Conservation (phyloP, 2,329 filamentous ascomycete genomes). For the Diaporthe vexans region DNA sequence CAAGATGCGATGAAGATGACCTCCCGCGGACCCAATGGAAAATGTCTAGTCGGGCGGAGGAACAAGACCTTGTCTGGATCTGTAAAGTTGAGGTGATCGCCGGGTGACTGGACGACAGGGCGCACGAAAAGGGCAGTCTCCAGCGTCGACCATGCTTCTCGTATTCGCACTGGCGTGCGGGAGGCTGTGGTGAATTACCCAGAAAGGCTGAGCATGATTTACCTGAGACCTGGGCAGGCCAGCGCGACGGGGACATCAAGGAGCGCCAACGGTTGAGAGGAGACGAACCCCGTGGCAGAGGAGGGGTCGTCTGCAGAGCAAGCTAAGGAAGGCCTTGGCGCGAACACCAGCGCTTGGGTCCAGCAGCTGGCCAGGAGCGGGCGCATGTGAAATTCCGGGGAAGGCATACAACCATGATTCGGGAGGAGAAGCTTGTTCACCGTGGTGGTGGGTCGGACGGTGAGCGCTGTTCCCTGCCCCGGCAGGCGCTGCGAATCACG, state of each 20-base stretch:
- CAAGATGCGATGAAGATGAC: neutral
- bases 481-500: conserved; percentile 18
- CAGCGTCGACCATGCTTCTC: neutral
- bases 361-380: no score
- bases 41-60: neutral
- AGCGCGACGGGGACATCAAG: neutral
- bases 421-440: conserved; percentile 18
- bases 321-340: neutral
- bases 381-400: no score
- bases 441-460: neutral
- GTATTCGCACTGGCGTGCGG: conserved; percentile 8
- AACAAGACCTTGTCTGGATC: neutral
- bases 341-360: neutral
- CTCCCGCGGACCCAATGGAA: neutral
- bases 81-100: conserved; percentile 21
- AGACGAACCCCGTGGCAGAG: neutral
- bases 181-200: neutral
- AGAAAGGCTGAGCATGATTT: conserved; percentile 5
- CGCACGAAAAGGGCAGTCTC: conserved; percentile 3
- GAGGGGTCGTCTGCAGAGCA: conserved; percentile 5
- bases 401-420: neutral
- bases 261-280: neutral
- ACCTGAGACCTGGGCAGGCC: neutral
- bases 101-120: neutral
- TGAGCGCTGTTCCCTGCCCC: conserved; percentile 11